Conservation (phyloP, 108 stramenopile genomes). For the Parietichytrium sp. region DNA sequence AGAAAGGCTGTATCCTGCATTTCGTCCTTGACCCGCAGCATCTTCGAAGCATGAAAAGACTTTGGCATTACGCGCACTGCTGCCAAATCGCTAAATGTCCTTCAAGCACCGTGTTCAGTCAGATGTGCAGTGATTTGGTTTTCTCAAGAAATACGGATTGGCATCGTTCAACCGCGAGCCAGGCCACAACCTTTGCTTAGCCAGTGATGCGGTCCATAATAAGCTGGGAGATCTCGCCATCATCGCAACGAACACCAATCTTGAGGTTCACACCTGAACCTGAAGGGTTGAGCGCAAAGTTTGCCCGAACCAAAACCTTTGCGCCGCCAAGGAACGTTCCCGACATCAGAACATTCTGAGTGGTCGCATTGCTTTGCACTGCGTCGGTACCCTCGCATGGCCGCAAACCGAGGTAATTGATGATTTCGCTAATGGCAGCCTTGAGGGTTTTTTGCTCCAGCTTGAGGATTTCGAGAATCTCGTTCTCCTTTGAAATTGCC, state of each 20-base stretch:
- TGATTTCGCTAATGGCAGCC: constrained; percentile 75
- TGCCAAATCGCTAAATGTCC: no score
- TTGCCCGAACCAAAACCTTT: constrained; percentile 39
- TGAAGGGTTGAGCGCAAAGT: background rate
- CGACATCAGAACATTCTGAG: constrained; percentile 43
- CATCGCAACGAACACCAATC: constrained; percentile 80
- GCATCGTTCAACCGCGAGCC: no score
- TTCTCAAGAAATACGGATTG: no score
- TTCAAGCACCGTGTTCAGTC: no score
- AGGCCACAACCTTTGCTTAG: no score
- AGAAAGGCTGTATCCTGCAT: no score
- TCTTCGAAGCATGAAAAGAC: no score
- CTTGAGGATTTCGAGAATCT: constrained; percentile 86
- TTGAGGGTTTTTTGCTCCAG: constrained; percentile 81
- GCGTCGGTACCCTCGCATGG: constrained; percentile 80
- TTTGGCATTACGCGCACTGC: no score
- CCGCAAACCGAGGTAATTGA: constrained; percentile 84
- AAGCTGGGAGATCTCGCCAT: constrained; percentile 68
- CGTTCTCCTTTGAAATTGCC: constrained; percentile 68
- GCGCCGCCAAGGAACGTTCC: constrained; percentile 45
- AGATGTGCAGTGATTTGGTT: no score
- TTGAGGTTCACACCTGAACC: constrained; percentile 63
- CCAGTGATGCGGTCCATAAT: constrained; percentile 84
- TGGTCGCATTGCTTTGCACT: background rate
- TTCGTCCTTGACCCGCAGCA: no score